A percentile compares a stretch with the other conserved stretches of the same genome.
phyloP scores from a whole-genome alignment of 345 rosid species.

The Acer yangbiense region DNA sequence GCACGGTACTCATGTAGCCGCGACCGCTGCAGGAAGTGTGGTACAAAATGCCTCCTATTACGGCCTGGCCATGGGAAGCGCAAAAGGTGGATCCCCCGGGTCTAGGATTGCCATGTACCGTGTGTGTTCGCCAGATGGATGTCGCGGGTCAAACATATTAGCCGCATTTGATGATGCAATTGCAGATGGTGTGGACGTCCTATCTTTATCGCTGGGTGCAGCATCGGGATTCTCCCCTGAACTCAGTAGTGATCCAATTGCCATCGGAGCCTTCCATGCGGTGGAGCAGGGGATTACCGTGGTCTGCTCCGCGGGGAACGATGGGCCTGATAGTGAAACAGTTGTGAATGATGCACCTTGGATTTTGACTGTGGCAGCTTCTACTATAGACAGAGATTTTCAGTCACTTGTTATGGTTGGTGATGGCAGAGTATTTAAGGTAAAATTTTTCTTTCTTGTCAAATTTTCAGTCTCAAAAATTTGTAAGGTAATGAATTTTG shows the following conservation, averaged over 20 bases:
- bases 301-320: conserved; percentile 84
- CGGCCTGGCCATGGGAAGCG: conserved; percentile 72
- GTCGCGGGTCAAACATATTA: conserved; percentile 63
- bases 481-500: background rate
- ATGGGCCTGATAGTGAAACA: conserved; percentile 54
- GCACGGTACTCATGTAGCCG: conserved; percentile 80
- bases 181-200: conserved; percentile 67
- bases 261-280: conserved; percentile 84
- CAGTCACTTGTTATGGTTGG: conserved; percentile 74
- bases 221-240: conserved; percentile 32
- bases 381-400: conserved; percentile 78
- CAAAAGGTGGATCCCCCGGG: conserved; percentile 69
- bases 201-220: conserved; percentile 75
- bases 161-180: conserved; percentile 83
- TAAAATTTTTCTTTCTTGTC: background rate
- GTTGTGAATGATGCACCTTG: conserved; percentile 78
- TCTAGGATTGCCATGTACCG: conserved; percentile 74
- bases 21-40: conserved; percentile 66
- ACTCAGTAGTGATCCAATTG: conserved; percentile 55
- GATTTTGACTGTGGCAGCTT: conserved; percentile 83
- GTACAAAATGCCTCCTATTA: conserved; percentile 70
- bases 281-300: conserved; percentile 67
- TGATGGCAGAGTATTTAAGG: conserved; percentile 61
- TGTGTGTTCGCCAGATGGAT: conserved; percentile 58
- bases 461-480: background rate